Conservation (phyloP, 208 protist genomes). For the Acanthamoeba lenticulata region DNA sequence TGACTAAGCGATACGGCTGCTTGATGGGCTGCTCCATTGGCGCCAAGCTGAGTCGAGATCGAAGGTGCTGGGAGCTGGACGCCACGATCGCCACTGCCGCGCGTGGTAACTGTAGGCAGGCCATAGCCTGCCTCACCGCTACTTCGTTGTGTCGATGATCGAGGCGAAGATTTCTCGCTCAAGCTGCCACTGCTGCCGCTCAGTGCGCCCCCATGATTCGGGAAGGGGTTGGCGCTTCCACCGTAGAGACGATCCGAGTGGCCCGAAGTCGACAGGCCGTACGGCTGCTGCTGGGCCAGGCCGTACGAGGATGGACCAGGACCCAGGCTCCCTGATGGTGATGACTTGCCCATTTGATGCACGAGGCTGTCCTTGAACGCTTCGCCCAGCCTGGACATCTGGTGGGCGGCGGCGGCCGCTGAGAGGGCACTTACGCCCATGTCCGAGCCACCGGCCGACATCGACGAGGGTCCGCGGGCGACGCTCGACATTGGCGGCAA, state of each 20-base stretch:
- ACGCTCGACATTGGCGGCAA: slow-evolving; percentile 21
- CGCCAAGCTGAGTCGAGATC: neutral
- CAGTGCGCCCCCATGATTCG: neutral
- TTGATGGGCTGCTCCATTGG: neutral
- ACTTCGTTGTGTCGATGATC: neutral
- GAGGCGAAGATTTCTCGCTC: neutral
- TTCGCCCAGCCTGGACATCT: slow-evolving; percentile 11
- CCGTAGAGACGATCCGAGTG: slow-evolving; percentile 43
- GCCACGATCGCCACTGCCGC: neutral
- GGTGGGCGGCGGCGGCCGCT: neutral
- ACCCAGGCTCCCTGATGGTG: neutral
- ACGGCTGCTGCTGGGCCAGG: neutral
- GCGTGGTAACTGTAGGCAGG: neutral
- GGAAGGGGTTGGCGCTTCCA: slow-evolving; percentile 3
- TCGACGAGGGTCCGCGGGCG: neutral
- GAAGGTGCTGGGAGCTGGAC: neutral
- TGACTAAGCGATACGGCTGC: neutral
- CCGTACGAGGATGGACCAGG: neutral
- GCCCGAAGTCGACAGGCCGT: neutral
- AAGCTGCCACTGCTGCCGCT: neutral
- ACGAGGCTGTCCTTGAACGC: neutral
- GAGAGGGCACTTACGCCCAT: neutral
- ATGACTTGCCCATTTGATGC: neutral
- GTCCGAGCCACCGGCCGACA: neutral
- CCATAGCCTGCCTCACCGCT: neutral